Evolutionary conservation across 2,329 filamentous ascomycete genomes (phyloP).

Genomic region (Apiospora sp.): DNA sequence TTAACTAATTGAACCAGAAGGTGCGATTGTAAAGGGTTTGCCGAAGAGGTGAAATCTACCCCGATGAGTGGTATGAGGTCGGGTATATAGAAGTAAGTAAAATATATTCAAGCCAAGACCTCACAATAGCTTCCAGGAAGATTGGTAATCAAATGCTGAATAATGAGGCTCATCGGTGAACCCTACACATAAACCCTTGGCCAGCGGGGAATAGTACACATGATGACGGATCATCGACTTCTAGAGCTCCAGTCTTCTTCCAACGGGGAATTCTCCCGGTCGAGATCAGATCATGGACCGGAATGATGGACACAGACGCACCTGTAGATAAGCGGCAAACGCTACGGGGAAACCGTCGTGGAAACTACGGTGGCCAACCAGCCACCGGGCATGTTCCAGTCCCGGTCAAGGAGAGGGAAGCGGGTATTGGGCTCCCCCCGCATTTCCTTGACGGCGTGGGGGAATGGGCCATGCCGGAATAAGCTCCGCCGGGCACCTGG

Average conservation of each 20-base stretch:
- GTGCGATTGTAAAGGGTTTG: background rate
- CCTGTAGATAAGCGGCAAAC: background rate
- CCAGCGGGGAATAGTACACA: conserved; percentile 4
- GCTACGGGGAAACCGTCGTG: background rate
- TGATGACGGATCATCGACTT: background rate
- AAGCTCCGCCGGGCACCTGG: background rate
- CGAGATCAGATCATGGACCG: background rate
- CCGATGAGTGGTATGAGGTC: background rate
- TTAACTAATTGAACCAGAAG: background rate
- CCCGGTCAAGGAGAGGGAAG: background rate
- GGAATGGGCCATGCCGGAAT: background rate
- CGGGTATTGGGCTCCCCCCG: background rate
- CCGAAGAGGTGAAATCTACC: background rate
- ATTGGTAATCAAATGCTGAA: background rate
- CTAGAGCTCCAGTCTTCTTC: background rate
- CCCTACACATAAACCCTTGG: background rate
- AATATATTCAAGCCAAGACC: background rate
- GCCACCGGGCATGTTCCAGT: background rate
- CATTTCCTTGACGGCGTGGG: background rate
- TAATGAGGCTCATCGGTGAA: conserved; percentile 4
- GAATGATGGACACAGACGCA: background rate
- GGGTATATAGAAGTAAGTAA: background rate
- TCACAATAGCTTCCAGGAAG: background rate
- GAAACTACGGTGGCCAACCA: conserved; percentile 1
- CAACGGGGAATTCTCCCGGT: background rate